Base-by-base conservation (phyloP, 2,329 filamentous ascomycete species). In the Cytospora piceicola region DNA sequence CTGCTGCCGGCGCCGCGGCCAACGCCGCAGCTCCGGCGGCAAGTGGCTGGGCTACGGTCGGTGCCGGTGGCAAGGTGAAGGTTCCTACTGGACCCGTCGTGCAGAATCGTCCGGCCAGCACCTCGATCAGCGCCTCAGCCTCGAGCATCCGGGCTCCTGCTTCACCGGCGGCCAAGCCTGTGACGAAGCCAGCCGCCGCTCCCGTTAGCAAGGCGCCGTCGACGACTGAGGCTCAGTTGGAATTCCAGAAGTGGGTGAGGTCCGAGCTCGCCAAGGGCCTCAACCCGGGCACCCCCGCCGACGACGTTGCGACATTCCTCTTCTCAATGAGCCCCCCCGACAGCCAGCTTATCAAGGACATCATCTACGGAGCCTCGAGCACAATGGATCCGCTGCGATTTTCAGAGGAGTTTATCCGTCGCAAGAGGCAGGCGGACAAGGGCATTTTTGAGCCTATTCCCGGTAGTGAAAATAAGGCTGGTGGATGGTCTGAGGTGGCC, bases 401-500 rank as follows among this genome's bases (percentile, higher is more conserved):
- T 74, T 93, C 93, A 0, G 92, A 96, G 67, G 95, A 99, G 77
- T 99, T 95, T 74, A 87, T 98, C 66, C 91, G 94, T 39, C 93
- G 94, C 72, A 94, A 94, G 80, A 96, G 91, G 83, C 86, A 96
- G 1, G 94, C 95, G 0, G 94, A 98, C 71, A 95, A 94, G 81
- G 95, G 95, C 49, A 86, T 97, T 51, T 69, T 77, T 1, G 83
- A 96, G 72, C 86, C 91, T 63, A 83, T 79, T 58, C 79, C 80
- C 42, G 85, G 80, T 63, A 84, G 87, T 3, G 83, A 81, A 39
- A 79, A 73, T 68, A 74, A 83, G 73, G 64, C 77, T 72, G 68
- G 81, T 63, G 94, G 94, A 24, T 99, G 95, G 95, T 97, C 85
- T 72, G 95, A 98, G 79, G 95, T 99, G 61, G 95, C 95, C 1